A percentile compares a stretch with the other conserved stretches of the same genome.
phyloP scores from a whole-genome alignment of 2,329 filamentous ascomycete species.

The Hypoxylon sp. region DNA sequence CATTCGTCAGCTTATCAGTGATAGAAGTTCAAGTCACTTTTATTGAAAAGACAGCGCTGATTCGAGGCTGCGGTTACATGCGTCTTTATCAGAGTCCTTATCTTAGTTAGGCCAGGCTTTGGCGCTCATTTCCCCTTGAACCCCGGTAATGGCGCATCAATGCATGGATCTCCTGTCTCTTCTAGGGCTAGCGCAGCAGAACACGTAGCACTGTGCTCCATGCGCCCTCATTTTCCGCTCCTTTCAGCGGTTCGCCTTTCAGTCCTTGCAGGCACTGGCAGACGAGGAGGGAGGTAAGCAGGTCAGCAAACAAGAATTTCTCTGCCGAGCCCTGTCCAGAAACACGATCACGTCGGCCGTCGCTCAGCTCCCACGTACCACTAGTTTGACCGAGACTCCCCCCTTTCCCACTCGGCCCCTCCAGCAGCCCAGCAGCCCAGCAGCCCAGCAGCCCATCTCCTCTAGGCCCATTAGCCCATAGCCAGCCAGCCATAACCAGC shows the following conservation, averaged over 20 bases:
- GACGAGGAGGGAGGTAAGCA: neutral
- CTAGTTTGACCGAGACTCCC: too few species aligned
- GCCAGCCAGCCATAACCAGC: neutral
- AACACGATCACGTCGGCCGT: slow-evolving; percentile 23
- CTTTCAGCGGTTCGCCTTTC: too few species aligned
- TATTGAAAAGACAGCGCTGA: neutral
- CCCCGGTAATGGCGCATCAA: slow-evolving; percentile 26
- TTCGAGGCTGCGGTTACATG: slow-evolving; percentile 3
- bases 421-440: slow-evolving; percentile 10
- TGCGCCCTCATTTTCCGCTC: slow-evolving; percentile 6
- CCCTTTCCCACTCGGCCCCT: neutral
- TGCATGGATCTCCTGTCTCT: slow-evolving; percentile 28
- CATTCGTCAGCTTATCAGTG: neutral
- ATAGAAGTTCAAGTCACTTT: slow-evolving; percentile 17
- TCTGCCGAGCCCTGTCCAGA: slow-evolving; percentile 30
- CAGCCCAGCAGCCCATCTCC: too few species aligned
- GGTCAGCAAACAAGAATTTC: slow-evolving; percentile 28
- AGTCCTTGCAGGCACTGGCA: slow-evolving; percentile 15
- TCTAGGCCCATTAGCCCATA: too few species aligned
- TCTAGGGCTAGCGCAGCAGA: slow-evolving; percentile 22
- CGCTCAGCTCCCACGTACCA: slow-evolving; percentile 7
- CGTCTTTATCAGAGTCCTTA: slow-evolving; percentile 1
- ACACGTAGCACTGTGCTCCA: slow-evolving; percentile 19
- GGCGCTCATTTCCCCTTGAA: neutral
- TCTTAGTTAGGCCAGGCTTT: neutral